Evolutionary conservation across 768 basidiomycete genomes (phyloP).

Genomic region (Podaxis mareebaensis): DNA sequence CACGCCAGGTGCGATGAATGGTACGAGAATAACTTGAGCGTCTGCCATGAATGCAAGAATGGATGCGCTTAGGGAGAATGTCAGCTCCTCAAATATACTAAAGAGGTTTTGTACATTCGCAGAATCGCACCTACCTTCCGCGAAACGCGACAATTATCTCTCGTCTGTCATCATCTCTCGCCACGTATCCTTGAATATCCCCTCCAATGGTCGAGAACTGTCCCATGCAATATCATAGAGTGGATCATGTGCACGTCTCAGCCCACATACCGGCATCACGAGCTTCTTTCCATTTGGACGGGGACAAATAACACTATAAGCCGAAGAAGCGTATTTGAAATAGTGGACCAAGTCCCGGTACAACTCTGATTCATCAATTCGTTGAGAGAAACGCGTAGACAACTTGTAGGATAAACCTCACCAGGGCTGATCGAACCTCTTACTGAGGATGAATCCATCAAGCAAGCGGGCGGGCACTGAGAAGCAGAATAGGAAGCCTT

Average conservation of each 20-base stretch:
- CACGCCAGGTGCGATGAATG: conserved; percentile 46
- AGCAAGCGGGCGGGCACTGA: neutral
- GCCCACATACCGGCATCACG: conserved; percentile 34
- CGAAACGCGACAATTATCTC: conserved; percentile 52
- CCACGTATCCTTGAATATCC: conserved; percentile 52
- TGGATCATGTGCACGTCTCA: neutral
- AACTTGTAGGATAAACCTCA: neutral
- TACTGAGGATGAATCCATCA: neutral
- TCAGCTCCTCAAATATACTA: neutral
- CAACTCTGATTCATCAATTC: conserved; percentile 27
- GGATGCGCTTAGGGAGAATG: conserved; percentile 33
- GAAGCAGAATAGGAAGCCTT: neutral
- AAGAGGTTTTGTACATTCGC: neutral
- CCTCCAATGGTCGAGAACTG: conserved; percentile 44
- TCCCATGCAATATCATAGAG: neutral
- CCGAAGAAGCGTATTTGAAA: conserved; percentile 57
- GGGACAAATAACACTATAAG: conserved; percentile 45
- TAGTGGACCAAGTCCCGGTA: conserved; percentile 50
- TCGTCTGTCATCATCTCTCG: conserved; percentile 42
- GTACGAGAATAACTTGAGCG: conserved; percentile 40
- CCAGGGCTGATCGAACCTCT: conserved; percentile 3
- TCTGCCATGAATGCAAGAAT: conserved; percentile 44
- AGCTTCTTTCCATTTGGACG: conserved; percentile 49
- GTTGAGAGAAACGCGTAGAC: neutral
- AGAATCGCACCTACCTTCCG: conserved; percentile 50